Evolutionary conservation across 495 filamentous ascomycete genomes (phyloP).

Genomic region (Paragyromitra xinjiangensis): DNA sequence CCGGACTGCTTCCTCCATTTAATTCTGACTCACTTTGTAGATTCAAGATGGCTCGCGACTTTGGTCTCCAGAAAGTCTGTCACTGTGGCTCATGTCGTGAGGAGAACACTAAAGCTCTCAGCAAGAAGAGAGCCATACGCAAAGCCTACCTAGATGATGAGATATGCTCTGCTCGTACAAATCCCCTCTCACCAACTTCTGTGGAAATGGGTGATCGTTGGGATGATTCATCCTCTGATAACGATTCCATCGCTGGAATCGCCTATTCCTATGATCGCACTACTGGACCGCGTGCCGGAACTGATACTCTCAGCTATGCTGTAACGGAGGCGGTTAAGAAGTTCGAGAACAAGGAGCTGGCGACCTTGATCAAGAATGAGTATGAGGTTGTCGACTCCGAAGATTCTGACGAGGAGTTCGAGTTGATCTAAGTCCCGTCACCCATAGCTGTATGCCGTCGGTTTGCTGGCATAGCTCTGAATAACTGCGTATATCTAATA

Average conservation of each 20-base stretch:
- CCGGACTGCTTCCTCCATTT: background rate
- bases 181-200: constrained; percentile 41
- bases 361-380: constrained; percentile 55
- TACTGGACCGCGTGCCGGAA: constrained; percentile 41
- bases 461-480: constrained; percentile 8
- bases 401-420: constrained; percentile 55
- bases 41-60: constrained; percentile 49
- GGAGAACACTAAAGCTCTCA: constrained; percentile 22
- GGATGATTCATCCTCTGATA: constrained; percentile 52
- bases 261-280: constrained; percentile 51
- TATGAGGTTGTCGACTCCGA: constrained; percentile 53
- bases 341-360: constrained; percentile 56
- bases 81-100: constrained; percentile 43
- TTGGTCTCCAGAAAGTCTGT: constrained; percentile 23
- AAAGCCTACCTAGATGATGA: constrained; percentile 45
- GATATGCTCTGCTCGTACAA: constrained; percentile 42
- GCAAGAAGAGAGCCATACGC: constrained; percentile 43
- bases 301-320: constrained; percentile 50
- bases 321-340: constrained; percentile 55
- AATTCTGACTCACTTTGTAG: constrained; percentile 44
- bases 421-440: constrained; percentile 42
- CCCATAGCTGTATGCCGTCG: constrained; percentile 5
- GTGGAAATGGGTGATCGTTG: constrained; percentile 41
- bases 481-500: constrained; percentile 39
- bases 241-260: constrained; percentile 45